Evolutionary conservation across 2,329 filamentous ascomycete genomes (phyloP), one percentile per base, ranked within the genome.

Genomic region (Plectosphaerella cucumerina): DNA sequence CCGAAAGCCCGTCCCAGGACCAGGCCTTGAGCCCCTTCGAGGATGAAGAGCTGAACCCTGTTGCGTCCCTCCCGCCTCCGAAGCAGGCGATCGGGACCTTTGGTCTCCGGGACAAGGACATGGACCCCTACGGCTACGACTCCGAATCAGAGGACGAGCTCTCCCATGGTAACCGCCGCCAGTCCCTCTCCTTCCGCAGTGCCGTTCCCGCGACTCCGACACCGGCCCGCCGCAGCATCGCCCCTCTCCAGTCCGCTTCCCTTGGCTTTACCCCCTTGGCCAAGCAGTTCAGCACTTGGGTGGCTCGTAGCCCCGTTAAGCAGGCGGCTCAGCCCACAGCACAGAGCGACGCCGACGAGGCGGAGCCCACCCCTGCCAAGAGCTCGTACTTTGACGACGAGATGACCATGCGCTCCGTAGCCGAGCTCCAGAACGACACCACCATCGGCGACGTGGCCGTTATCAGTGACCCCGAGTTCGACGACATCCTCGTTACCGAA

Each of bases 221-320:
- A 10, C 67, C 67, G 3, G 59, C 53, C 17, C 60, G 66, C 18
- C 66, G 62, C 3, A 66, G 33, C 47, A 31, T 50, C 1, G 43
- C 62, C 3, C 59, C 69, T 56, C 44, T 61, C 54, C 21, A 59
- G 35, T 54, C 56, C 14, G 53, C 62, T 26, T 68, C 70, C 17
- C 62, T 81, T 48, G 82, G 83, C 2, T 86, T 88, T 55, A 87
- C 84, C 1, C 82, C 84, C 21, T 69, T 90, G 35, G 81, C 81
- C 4, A 71, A 78, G 35, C 78, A 85, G 59, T 69, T 89, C 5
- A 77, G 72, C 52, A 74, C 76, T 21, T 90, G 87, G 86, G 76
- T 77, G 56, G 74, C 85, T 1, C 73, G 73, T 21, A 87, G 81
- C 56, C 82, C 83, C 3, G 60, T 65, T 6, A 76, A 78, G 55